Conservation (phyloP, 441 rosid species). For the Mallotus repandus region DNA sequence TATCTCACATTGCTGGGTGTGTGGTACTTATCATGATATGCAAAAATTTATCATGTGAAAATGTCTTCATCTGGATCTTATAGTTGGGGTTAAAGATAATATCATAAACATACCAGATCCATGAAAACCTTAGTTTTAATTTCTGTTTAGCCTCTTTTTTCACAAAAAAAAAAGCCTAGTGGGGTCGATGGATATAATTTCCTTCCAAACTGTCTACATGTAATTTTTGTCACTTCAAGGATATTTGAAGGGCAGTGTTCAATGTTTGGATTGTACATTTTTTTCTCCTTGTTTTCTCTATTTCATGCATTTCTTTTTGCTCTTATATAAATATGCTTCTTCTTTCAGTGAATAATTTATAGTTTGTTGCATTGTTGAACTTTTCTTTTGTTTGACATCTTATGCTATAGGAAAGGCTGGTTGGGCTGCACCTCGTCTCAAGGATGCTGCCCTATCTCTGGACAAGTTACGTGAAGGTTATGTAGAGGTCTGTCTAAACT, state of each 20-base stretch:
- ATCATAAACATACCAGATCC: neutral
- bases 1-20: no score
- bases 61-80: neutral
- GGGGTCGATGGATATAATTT: neutral
- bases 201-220: neutral
- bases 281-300: neutral
- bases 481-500: conserved; percentile 57
- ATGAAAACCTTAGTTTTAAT: neutral
- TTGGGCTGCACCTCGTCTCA: conserved; percentile 98
- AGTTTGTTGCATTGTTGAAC: neutral
- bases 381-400: conserved; percentile 18
- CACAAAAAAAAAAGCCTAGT: no score
- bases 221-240: neutral
- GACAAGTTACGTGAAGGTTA: conserved; percentile 90
- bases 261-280: neutral
- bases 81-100: neutral
- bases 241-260: neutral
- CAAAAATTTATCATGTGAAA: neutral
- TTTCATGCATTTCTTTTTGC: neutral
- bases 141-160: no score
- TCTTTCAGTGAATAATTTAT: neutral
- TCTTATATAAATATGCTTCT: neutral
- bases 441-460: conserved; percentile 85
- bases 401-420: conserved; percentile 67
- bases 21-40: neutral